Percentiles rank a stretch among this genome's conserved stretches.
Conservation (phyloP, 306 rosid species). For the Corylus heterophylla region DNA sequence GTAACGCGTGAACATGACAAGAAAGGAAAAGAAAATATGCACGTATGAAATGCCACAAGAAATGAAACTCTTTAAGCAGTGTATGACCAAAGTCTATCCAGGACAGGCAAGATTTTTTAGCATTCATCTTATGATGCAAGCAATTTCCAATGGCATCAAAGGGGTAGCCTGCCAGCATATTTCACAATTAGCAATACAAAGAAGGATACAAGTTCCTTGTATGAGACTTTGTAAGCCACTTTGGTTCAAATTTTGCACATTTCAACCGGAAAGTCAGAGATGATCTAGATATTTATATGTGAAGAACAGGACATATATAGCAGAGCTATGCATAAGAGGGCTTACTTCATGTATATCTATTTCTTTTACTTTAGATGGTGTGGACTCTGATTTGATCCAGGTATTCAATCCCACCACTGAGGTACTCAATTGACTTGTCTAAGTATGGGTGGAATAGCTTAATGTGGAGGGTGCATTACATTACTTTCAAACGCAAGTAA, state of each 20-base stretch:
- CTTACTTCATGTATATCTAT: too few relatives aligned
- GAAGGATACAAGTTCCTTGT: background rate
- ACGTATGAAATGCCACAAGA: background rate
- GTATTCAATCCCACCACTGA: too few relatives aligned
- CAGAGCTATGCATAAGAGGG: too few relatives aligned
- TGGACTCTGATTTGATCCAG: too few relatives aligned
- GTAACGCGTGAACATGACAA: background rate
- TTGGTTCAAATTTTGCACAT: background rate
- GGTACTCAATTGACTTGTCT: too few relatives aligned
- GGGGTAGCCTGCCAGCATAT: background rate
- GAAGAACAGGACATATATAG: too few relatives aligned
- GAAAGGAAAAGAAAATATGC: background rate
- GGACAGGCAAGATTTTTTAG: background rate
- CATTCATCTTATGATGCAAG: background rate
- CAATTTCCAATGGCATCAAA: slow-evolving; percentile 1
- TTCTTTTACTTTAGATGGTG: too few relatives aligned
- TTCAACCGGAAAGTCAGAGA: background rate
- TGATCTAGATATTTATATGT: background rate
- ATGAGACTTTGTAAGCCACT: background rate
- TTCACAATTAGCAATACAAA: background rate
- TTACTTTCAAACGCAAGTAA: background rate
- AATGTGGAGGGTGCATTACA: background rate
- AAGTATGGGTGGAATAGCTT: too few relatives aligned
- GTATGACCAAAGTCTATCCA: background rate
- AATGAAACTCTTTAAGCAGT: background rate